phyloP scores from a whole-genome alignment of 495 filamentous ascomycete species.

The Lichina pygmaea region DNA sequence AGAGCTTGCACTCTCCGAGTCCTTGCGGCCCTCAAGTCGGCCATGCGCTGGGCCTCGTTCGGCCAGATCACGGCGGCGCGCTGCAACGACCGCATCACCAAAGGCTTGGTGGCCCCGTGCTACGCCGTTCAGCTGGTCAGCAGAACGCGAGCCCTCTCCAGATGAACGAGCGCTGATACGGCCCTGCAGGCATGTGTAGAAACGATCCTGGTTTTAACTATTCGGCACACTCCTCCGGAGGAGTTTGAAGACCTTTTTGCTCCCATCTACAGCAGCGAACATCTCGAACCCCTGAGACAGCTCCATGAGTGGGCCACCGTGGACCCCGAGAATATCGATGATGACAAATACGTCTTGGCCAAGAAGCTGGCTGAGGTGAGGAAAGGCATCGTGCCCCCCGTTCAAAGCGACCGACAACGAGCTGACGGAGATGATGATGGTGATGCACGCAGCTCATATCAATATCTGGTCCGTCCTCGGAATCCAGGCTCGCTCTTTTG shows the following conservation, averaged over 20 bases:
- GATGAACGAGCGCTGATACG: slow-evolving; percentile 5
- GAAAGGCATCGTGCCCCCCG: slow-evolving; percentile 31
- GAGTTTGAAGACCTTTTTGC: slow-evolving; percentile 57
- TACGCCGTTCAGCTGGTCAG: slow-evolving; percentile 50
- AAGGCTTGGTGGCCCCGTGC: slow-evolving; percentile 42
- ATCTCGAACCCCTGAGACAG: slow-evolving; percentile 40
- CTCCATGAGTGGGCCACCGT: slow-evolving; percentile 65
- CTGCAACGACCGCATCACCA: slow-evolving; percentile 44
- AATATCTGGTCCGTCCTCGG: background rate
- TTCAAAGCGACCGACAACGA: slow-evolving; percentile 30
- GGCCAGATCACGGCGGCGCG: slow-evolving; percentile 44
- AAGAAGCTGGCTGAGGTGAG: slow-evolving; percentile 83
- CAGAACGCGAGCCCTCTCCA: background rate
- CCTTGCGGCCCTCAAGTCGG: slow-evolving; percentile 45
- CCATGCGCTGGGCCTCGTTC: slow-evolving; percentile 61
- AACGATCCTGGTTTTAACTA: slow-evolving; percentile 58
- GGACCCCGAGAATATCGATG: slow-evolving; percentile 54
- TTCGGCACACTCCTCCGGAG: slow-evolving; percentile 40
- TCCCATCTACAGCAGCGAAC: slow-evolving; percentile 46
- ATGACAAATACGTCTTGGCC: slow-evolving; percentile 69
- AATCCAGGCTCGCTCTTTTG: background rate
- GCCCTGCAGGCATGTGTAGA: slow-evolving; percentile 46
- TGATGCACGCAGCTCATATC: background rate
- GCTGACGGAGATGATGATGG: too few species aligned
- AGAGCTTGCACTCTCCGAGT: slow-evolving; percentile 44